Percentiles rank a stretch among this genome's conserved stretches.
phyloP scores from a whole-genome alignment of 192 early-diverging fungal genomes.

The Coemansia umbellata region DNA sequence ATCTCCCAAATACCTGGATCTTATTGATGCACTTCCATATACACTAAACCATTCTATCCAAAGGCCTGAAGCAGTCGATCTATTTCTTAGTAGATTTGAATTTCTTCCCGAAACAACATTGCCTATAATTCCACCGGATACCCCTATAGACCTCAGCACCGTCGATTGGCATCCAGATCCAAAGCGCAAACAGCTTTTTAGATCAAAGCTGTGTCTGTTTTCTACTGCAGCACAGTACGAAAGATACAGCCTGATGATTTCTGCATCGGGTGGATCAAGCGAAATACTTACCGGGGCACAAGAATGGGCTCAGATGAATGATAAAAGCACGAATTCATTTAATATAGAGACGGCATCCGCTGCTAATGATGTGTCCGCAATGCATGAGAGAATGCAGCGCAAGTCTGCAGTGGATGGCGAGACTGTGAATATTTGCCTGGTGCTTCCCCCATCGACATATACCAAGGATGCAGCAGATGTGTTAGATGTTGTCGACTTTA shows the following conservation, averaged over 20 bases:
- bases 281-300: not conserved
- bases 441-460: conserved; percentile 6
- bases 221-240: conserved; percentile 14
- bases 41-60: conserved; percentile 4
- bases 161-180: conserved; percentile 13
- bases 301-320: not conserved
- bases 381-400: too few relatives aligned
- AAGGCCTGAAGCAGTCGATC: conserved; percentile 1
- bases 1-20: conserved; percentile 12
- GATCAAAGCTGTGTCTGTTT: conserved; percentile 15
- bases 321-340: too few relatives aligned
- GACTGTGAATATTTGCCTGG: too few relatives aligned
- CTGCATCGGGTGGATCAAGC: conserved; percentile 11
- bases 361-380: too few relatives aligned
- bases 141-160: conserved; percentile 18
- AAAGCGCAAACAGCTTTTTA: conserved; percentile 19
- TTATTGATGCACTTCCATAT: not conserved
- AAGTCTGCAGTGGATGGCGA: too few relatives aligned
- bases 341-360: too few relatives aligned
- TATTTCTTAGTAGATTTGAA: conserved; percentile 7
- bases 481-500: not conserved
- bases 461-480: not conserved
- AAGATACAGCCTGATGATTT: conserved; percentile 11
- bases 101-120: conserved; percentile 12
- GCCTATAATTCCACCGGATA: conserved; percentile 11